Percentiles rank a stretch among this genome's conserved stretches.
Conservation (phyloP, 768 basidiomycete genomes). For the Tulasnella sp. region DNA sequence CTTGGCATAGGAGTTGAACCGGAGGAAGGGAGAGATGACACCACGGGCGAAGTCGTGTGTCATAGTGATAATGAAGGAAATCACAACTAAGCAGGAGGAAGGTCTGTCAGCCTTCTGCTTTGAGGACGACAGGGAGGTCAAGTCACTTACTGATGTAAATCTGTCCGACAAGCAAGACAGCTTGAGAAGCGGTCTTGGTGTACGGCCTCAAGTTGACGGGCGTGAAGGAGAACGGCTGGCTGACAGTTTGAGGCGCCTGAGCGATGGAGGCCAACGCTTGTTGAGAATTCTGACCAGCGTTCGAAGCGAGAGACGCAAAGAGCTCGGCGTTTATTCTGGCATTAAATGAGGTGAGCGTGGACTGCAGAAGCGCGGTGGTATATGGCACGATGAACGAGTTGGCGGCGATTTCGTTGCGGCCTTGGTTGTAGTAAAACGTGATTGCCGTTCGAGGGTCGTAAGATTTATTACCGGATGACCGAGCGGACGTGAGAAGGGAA, state of each 20-base stretch:
- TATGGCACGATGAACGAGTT: slow-evolving; percentile 32
- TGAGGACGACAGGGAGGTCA: no score
- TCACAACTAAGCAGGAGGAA: background rate
- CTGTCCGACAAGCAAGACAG: slow-evolving; percentile 26
- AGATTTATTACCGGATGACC: slow-evolving; percentile 27
- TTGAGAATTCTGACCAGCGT: slow-evolving; percentile 30
- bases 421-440: slow-evolving; percentile 32
- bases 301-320: slow-evolving; percentile 12
- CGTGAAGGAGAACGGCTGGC: slow-evolving; percentile 19
- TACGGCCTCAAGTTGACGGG: slow-evolving; percentile 25
- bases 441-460: slow-evolving; percentile 30
- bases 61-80: slow-evolving; percentile 19
- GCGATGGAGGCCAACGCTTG: slow-evolving; percentile 27
- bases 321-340: slow-evolving; percentile 3
- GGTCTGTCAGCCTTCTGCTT: background rate
- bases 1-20: slow-evolving; percentile 25
- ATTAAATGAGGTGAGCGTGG: slow-evolving; percentile 8
- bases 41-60: slow-evolving; percentile 24
- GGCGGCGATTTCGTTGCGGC: slow-evolving; percentile 32
- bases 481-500: slow-evolving; percentile 23
- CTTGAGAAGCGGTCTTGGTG: slow-evolving; percentile 21
- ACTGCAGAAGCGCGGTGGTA: slow-evolving; percentile 21
- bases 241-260: slow-evolving; percentile 25
- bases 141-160: slow-evolving; percentile 21
- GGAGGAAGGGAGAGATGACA: slow-evolving; percentile 30